Conservation (phyloP, 768 basidiomycete genomes). For the Boletellus ananiceps region DNA sequence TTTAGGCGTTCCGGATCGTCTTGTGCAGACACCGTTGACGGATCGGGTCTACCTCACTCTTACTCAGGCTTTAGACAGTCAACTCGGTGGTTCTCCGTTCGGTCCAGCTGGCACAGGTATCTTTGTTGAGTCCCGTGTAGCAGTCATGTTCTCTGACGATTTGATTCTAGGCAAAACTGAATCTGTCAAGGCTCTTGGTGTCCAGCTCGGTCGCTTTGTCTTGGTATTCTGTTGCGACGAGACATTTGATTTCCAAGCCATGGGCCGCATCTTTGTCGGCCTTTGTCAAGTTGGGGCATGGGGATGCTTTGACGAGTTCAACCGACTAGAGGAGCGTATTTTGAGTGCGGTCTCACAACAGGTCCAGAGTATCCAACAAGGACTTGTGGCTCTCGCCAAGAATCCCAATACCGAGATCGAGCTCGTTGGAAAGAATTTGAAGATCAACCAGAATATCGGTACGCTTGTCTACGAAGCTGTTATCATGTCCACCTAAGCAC, state of each 20-base stretch:
- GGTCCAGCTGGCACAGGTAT: conserved; percentile 95
- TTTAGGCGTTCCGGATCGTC: conserved; percentile 90
- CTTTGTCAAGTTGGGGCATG: conserved; percentile 99
- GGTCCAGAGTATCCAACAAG: conserved; percentile 97
- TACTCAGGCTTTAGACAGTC: conserved; percentile 91
- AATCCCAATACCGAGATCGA: conserved; percentile 91
- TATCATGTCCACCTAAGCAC: conserved; percentile 4
- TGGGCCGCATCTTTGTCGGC: conserved; percentile 99
- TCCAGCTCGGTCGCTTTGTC: conserved; percentile 97
- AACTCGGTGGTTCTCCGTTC: conserved; percentile 95
- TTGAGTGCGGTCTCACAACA: conserved; percentile 98
- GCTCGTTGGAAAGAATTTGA: conserved; percentile 89
- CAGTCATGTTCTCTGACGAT: conserved; percentile 2
- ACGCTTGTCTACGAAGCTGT: conserved; percentile 5
- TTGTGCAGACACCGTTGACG: conserved; percentile 97
- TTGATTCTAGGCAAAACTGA: conserved; percentile 82
- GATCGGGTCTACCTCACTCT: conserved; percentile 95
- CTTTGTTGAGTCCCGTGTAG: conserved; percentile 6
- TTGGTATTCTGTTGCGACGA: conserved; percentile 99
- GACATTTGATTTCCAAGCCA: conserved; percentile 99
- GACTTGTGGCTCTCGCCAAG: conserved; percentile 74
- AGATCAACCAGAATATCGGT: conserved; percentile 94
- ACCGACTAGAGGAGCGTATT: conserved; percentile 96
- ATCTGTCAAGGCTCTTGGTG: conserved; percentile 97
- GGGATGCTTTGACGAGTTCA: conserved; percentile 98